A percentile compares a stretch with the other conserved stretches of the same genome.
These are phyloP conservation scores for Neospora caninum DNA, from an alignment of 169 alveolate species.

Conservation along the genomic window DNA sequence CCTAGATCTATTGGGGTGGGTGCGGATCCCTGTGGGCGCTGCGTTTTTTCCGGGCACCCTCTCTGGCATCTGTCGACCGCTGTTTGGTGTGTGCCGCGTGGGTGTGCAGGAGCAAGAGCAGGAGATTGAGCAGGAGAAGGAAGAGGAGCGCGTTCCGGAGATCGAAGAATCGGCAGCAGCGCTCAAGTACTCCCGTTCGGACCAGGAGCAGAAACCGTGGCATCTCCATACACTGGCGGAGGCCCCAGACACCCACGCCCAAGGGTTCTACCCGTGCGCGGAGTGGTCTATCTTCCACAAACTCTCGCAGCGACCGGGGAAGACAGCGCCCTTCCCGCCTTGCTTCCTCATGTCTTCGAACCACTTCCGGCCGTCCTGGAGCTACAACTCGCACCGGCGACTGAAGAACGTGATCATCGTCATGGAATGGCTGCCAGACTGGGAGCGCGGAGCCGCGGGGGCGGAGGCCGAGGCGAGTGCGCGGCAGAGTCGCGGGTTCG, in stretches of 20 bases:
- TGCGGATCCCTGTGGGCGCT: too few species aligned
- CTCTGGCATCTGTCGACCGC: too few species aligned
- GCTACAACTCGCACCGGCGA: constrained; percentile 26
- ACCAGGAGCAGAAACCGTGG: constrained; percentile 61
- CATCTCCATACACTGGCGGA: constrained; percentile 37
- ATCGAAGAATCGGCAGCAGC: constrained; percentile 55
- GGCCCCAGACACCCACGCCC: constrained; percentile 43
- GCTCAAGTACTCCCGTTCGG: constrained; percentile 46
- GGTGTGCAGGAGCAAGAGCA: constrained; percentile 70
- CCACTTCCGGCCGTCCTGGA: constrained; percentile 46
- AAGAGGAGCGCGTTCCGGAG: constrained; percentile 57
- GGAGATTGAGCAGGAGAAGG: constrained; percentile 70
- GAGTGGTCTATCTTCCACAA: constrained; percentile 54
- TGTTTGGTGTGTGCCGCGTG: background rate
- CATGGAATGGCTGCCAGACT: constrained; percentile 69
- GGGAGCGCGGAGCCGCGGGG: constrained; percentile 14
- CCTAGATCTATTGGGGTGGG: too few species aligned
- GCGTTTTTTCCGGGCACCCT: too few species aligned
- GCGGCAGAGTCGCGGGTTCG: background rate
- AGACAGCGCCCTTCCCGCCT: constrained; percentile 55
- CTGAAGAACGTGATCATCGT: constrained; percentile 58
- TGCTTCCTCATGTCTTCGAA: constrained; percentile 37
- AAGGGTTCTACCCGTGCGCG: constrained; percentile 46
- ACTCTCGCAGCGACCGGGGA: constrained; percentile 26
- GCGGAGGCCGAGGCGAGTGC: background rate